These are phyloP conservation scores for Sarocladium oryzae DNA, from an alignment of 2,329 filamentous ascomycete genomes.

Conservation along the genomic window DNA sequence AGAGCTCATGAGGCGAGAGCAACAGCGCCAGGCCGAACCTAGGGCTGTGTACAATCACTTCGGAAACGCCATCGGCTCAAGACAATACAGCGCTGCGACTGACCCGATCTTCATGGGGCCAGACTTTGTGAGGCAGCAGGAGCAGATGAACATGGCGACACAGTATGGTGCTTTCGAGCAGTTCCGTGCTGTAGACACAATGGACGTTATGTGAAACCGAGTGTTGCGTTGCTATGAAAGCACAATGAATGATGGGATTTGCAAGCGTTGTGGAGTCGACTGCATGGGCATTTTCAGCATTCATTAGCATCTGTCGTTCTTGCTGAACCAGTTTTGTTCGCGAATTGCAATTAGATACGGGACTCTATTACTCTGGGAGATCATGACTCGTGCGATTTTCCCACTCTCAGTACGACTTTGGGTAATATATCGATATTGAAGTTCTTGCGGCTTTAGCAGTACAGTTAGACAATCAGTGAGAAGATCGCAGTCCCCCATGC, in stretches of 20 bases:
- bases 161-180: slow-evolving; percentile 60
- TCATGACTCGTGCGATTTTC: too few species aligned
- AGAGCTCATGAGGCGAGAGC: slow-evolving; percentile 57
- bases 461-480: too few species aligned
- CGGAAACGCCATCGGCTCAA: slow-evolving; percentile 30
- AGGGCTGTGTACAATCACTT: slow-evolving; percentile 27
- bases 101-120: slow-evolving; percentile 61
- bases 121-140: slow-evolving; percentile 41
- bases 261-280: not conserved
- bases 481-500: too few species aligned
- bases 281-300: not conserved
- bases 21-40: slow-evolving; percentile 42
- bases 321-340: not conserved
- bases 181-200: slow-evolving; percentile 35
- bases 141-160: slow-evolving; percentile 56
- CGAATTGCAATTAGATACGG: not conserved
- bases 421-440: too few species aligned
- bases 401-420: too few species aligned
- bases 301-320: not conserved
- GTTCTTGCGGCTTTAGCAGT: too few species aligned
- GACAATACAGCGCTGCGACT: slow-evolving; percentile 47
- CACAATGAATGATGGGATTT: not conserved
- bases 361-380: not conserved
- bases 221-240: not conserved
- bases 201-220: slow-evolving; percentile 35